phyloP scores from a whole-genome alignment of 2,329 filamentous ascomycete genomes.

The Xylariaceae sp. region DNA sequence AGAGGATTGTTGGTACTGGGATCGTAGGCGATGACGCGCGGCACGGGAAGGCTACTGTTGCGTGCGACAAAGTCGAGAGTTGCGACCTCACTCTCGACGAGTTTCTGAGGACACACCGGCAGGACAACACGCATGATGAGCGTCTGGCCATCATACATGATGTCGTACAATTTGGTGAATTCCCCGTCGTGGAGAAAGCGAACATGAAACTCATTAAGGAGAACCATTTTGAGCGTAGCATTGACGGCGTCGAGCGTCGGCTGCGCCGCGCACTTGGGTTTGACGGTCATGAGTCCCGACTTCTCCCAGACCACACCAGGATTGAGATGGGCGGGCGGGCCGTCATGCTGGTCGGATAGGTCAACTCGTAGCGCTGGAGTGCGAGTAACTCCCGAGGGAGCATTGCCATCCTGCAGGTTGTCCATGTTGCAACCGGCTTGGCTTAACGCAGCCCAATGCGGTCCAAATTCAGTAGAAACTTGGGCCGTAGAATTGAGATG shows the following conservation, averaged over 20 bases:
- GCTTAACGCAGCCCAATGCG: no score
- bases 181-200: constrained; percentile 21
- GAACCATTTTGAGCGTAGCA: constrained; percentile 17
- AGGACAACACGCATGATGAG: constrained; percentile 33
- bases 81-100: constrained; percentile 31
- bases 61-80: constrained; percentile 25
- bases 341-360: no score
- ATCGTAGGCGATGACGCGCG: constrained; percentile 23
- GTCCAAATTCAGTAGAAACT: no score
- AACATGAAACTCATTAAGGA: constrained; percentile 12
- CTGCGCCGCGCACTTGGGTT: constrained; percentile 21
- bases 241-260: constrained; percentile 24
- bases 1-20: constrained; percentile 23
- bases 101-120: constrained; percentile 25
- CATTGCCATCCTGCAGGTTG: no score
- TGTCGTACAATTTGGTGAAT: constrained; percentile 25
- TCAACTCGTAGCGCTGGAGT: no score
- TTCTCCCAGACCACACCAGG: constrained; percentile 20
- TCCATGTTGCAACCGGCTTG: no score
- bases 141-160: constrained; percentile 20
- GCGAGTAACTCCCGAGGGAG: no score
- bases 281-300: not conserved
- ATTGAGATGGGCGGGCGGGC: not conserved
- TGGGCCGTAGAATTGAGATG: no score
- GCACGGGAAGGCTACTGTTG: constrained; percentile 27